A percentile compares a stretch with the other conserved stretches of the same genome.
These are phyloP conservation scores for Choanephora cucurbitarum DNA, from an alignment of 371 early-diverging fungal genomes.

Conservation along the genomic window DNA sequence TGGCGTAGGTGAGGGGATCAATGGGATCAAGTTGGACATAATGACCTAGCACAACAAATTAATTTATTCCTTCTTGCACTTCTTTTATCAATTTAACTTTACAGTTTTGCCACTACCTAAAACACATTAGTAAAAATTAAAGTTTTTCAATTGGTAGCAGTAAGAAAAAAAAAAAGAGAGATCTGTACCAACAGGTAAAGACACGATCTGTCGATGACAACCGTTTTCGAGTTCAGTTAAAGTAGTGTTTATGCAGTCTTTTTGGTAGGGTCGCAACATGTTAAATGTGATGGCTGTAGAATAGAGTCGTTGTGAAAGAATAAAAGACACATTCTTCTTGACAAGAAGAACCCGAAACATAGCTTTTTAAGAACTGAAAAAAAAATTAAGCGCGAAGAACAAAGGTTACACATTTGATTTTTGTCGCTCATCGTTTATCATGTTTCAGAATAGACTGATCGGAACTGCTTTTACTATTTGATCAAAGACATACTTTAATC, in stretches of 20 bases:
- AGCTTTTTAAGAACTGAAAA: too few species aligned
- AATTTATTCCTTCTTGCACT: neutral
- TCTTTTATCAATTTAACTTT: slow-evolving; percentile 5
- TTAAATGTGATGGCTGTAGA: slow-evolving; percentile 12
- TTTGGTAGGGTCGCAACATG: slow-evolving; percentile 71
- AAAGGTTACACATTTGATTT: too few species aligned
- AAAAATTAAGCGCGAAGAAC: neutral
- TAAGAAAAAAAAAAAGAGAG: neutral
- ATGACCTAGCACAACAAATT: slow-evolving; percentile 56
- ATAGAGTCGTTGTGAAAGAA: neutral
- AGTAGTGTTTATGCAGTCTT: slow-evolving; percentile 75
- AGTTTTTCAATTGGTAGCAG: neutral
- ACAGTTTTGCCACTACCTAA: slow-evolving; percentile 93
- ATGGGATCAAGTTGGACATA: slow-evolving; percentile 79
- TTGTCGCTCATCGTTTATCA: neutral
- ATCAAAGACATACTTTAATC: too few species aligned
- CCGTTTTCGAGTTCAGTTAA: slow-evolving; percentile 56
- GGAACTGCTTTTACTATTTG: too few species aligned
- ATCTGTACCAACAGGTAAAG: slow-evolving; percentile 70
- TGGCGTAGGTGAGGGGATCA: slow-evolving; percentile 63
- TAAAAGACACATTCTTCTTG: neutral
- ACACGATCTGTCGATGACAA: slow-evolving; percentile 72
- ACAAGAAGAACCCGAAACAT: neutral
- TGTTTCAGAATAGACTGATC: too few species aligned
- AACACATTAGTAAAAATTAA: slow-evolving; percentile 15